Evolutionary conservation across 805 yeast genomes (phyloP).

Genomic region (Wickerhamiella parazyma): DNA sequence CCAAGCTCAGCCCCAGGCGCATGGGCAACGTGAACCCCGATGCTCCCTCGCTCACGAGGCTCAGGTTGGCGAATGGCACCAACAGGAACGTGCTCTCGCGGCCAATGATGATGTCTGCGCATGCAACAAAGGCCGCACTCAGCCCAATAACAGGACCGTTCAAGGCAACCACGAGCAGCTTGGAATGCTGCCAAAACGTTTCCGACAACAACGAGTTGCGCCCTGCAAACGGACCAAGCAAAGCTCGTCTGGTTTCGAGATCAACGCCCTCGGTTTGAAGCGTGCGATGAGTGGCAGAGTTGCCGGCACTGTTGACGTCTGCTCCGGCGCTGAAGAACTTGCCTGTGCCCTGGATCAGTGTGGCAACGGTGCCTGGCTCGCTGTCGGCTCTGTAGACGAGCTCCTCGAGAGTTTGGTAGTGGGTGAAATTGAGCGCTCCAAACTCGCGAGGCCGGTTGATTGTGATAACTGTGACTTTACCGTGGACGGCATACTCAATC

Average conservation of each 20-base stretch:
- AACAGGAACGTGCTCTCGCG: slow-evolving; percentile 43
- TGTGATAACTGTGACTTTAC: slow-evolving; percentile 45
- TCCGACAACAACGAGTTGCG: slow-evolving; percentile 59
- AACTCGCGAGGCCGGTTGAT: slow-evolving; percentile 45
- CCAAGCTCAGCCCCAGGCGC: slow-evolving; percentile 58
- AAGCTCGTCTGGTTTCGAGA: slow-evolving; percentile 22
- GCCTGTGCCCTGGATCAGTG: slow-evolving; percentile 59
- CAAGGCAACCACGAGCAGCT: slow-evolving; percentile 56
- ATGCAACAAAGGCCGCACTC: slow-evolving; percentile 55
- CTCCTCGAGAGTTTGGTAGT: slow-evolving; percentile 34
- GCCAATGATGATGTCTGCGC: slow-evolving; percentile 58
- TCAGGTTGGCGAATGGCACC: slow-evolving; percentile 70
- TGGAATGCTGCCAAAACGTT: slow-evolving; percentile 54
- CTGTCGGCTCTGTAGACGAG: slow-evolving; percentile 47
- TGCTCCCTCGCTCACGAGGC: slow-evolving; percentile 74
- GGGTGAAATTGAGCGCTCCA: slow-evolving; percentile 59
- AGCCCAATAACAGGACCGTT: slow-evolving; percentile 85
- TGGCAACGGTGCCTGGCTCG: slow-evolving; percentile 46
- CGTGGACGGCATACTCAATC: slow-evolving; percentile 27
- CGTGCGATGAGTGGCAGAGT: slow-evolving; percentile 9
- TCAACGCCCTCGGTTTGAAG: slow-evolving; percentile 11
- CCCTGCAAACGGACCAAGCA: slow-evolving; percentile 49
- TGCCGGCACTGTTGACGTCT: slow-evolving; percentile 34
- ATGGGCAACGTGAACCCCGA: slow-evolving; percentile 51
- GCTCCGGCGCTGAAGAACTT: slow-evolving; percentile 79